Conservation (phyloP, 805 yeast species). For the Candida railenensis region DNA sequence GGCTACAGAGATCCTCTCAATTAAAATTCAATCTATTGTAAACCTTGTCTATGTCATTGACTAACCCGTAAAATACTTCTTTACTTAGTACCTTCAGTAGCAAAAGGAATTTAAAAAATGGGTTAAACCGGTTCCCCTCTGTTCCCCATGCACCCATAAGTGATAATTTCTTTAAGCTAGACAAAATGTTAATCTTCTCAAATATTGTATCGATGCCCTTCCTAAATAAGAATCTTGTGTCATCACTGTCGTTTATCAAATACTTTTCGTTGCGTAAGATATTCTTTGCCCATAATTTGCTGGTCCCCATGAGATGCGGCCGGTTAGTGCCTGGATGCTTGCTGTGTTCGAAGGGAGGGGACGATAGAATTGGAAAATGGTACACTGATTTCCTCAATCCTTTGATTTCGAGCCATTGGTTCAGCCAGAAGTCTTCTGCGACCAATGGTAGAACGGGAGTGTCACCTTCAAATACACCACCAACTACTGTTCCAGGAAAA, state of each 20-base stretch:
- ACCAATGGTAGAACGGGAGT: slow-evolving; percentile 18
- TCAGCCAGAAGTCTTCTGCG: slow-evolving; percentile 21
- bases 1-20: too few relatives aligned
- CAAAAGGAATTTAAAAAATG: background rate
- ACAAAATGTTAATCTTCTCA: background rate
- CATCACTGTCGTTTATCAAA: background rate
- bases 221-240: background rate
- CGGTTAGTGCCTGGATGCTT: slow-evolving; percentile 8
- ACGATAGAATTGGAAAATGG: slow-evolving; percentile 28
- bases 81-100: slow-evolving; percentile 1
- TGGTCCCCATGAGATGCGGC: background rate
- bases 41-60: slow-evolving; percentile 1
- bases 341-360: slow-evolving; percentile 27
- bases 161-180: background rate
- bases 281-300: slow-evolving; percentile 15
- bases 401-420: slow-evolving; percentile 28
- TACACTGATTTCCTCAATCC: slow-evolving; percentile 12
- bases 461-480: slow-evolving; percentile 14
- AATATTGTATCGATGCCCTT: background rate
- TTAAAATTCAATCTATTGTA: slow-evolving; percentile 9
- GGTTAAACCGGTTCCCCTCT: background rate
- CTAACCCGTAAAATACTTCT: background rate
- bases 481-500: slow-evolving; percentile 27
- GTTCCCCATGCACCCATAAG: background rate
- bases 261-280: slow-evolving; percentile 20